Evolutionary conservation across 352 stramenopile genomes (phyloP).

Genomic region (Globisporangium irregulare): DNA sequence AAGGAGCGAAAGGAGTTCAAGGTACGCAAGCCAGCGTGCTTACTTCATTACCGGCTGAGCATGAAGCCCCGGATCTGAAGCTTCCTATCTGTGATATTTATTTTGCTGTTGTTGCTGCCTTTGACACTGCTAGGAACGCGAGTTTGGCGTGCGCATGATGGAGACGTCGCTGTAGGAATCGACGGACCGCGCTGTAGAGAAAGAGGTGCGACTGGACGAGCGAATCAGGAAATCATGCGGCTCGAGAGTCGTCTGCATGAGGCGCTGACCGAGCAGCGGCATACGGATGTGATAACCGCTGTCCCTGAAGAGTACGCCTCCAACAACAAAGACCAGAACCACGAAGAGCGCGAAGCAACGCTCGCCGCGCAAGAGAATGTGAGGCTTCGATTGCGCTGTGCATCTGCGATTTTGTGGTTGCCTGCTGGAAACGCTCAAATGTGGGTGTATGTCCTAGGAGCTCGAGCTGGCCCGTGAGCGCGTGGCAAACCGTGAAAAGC

Average conservation of each 20-base stretch:
- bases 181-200: constrained; percentile 26
- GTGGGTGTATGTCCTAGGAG: constrained; percentile 1
- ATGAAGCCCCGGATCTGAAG: not conserved
- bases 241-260: constrained; percentile 49
- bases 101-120: no score
- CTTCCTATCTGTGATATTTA: not conserved
- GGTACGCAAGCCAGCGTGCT: constrained; percentile 13
- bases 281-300: not conserved
- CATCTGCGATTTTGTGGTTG: not conserved
- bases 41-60: not conserved
- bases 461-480: not conserved
- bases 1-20: constrained; percentile 38
- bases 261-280: constrained; percentile 23
- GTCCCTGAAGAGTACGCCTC: not conserved
- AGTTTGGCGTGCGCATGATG: constrained; percentile 29
- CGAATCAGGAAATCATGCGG: constrained; percentile 39
- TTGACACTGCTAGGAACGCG: constrained; percentile 22
- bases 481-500: constrained; percentile 23
- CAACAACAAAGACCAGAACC: constrained; percentile 10
- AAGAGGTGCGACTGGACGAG: constrained; percentile 31
- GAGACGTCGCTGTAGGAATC: constrained; percentile 35
- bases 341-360: constrained; percentile 24
- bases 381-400: not conserved
- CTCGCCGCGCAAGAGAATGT: constrained; percentile 35
- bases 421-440: not conserved